Conservation (phyloP, 176 grass and related monocot genomes). For the Eragrostis nindensis region DNA sequence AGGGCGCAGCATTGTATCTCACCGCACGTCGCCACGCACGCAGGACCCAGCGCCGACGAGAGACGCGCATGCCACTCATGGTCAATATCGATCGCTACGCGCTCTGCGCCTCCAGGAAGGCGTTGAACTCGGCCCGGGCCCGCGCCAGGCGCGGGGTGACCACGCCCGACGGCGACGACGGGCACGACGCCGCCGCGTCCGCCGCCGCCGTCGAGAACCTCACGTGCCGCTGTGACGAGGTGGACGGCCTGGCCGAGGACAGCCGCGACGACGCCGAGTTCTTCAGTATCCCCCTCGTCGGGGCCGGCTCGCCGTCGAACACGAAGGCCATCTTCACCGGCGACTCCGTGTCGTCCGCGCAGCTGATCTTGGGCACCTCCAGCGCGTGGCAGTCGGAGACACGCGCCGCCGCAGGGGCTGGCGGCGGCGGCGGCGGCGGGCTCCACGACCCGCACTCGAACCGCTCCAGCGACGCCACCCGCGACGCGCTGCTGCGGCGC, state of each 20-base stretch:
- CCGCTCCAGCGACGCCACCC: constrained; percentile 58
- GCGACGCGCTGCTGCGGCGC: constrained; percentile 44
- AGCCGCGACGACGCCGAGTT: constrained; percentile 62
- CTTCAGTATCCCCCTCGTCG: constrained; percentile 61
- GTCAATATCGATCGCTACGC: constrained; percentile 27
- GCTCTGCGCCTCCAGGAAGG: constrained; percentile 76
- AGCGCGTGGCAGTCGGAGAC: constrained; percentile 27
- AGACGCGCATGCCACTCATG: neutral
- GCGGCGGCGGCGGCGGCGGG: neutral
- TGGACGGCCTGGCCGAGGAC: constrained; percentile 53
- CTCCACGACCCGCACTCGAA: constrained; percentile 77
- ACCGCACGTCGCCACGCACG: neutral
- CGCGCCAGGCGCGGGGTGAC: constrained; percentile 65
- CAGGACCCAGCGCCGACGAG: too few species aligned
- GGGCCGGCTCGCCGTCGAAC: constrained; percentile 53
- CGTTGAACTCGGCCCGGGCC: constrained; percentile 78
- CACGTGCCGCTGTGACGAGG: constrained; percentile 71
- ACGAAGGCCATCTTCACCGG: constrained; percentile 75
- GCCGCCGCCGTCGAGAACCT: constrained; percentile 73
- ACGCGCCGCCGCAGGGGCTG: neutral
- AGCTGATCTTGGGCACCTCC: constrained; percentile 57
- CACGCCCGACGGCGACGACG: constrained; percentile 64
- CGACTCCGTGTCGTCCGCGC: constrained; percentile 51
- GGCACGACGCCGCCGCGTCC: constrained; percentile 58
- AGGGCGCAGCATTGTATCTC: neutral